These are phyloP conservation scores for Ophiostoma piceae DNA, from an alignment of 2,329 filamentous ascomycete species.

Conservation along the genomic window DNA sequence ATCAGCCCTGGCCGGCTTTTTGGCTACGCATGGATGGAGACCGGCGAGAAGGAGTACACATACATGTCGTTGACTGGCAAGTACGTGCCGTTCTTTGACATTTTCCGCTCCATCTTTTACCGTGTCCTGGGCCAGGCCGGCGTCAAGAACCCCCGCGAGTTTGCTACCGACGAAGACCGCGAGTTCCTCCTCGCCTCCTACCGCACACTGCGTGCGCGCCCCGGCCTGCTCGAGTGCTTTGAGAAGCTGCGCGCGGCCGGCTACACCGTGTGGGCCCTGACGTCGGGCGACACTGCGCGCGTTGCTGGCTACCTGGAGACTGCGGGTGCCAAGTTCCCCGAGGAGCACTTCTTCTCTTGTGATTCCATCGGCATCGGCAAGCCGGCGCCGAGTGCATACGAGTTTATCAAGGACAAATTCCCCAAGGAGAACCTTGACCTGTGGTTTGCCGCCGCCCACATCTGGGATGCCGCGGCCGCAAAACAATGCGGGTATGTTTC, in stretches of 20 bases:
- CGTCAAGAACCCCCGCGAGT: background rate
- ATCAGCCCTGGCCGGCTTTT: background rate
- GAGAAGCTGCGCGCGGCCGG: background rate
- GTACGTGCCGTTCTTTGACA: background rate
- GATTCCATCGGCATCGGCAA: background rate
- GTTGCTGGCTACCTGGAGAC: background rate
- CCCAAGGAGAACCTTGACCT: slow-evolving; percentile 6
- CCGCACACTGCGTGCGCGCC: background rate
- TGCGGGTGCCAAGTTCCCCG: background rate
- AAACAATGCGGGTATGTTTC: background rate
- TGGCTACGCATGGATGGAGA: slow-evolving; percentile 2
- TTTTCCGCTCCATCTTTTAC: slow-evolving; percentile 10
- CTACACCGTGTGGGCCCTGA: slow-evolving; percentile 1
- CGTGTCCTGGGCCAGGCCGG: background rate
- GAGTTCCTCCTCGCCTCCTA: background rate
- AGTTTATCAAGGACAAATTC: background rate
- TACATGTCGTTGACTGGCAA: background rate
- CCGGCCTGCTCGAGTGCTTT: background rate
- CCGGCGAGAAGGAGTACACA: background rate
- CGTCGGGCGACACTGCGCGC: background rate
- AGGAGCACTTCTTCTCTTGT: background rate
- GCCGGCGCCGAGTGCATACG: background rate
- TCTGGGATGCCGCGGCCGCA: background rate
- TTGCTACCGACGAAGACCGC: background rate
- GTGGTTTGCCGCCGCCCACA: background rate